Evolutionary conservation across 768 basidiomycete genomes (phyloP), one percentile per base, ranked within the genome.

Genomic region (Gloeopeniophorella convolvens): DNA sequence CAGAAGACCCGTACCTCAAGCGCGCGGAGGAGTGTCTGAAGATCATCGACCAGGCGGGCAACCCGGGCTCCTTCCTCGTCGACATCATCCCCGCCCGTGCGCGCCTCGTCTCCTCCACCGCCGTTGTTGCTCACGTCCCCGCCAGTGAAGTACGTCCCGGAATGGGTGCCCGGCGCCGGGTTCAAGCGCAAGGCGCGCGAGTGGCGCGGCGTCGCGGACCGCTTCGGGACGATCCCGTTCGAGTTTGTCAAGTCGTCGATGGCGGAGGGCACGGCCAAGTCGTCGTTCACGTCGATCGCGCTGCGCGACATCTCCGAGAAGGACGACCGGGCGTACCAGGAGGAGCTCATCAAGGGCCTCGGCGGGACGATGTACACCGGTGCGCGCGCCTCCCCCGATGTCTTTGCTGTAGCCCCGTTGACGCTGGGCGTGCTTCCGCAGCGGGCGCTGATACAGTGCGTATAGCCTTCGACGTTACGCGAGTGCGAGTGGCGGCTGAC

Each of bases 1-100:
- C 45, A 15, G 44, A 52, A 20, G 57, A 58, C 30, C 55, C 49
- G 12, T 58, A 56, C 40, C 45, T 58, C 32, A 49, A 56, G 33
- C 55, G 55, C 5, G 57, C 57, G 1, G 57, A 58, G 27, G 55
- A 58, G 44, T 43, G 50, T 20, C 27, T 51, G n/a, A 13, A 34
- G 11, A 58, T 59, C 46, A 37, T 52, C 18, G 47, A 52, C 34
- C 20, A 42, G 48, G 41, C 54, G 18, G 46, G 48, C 16, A 50
- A 54, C 39, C 63, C 64, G 10, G 65, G 63, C 3, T 41, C 53
- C 0, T 65, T 58, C 47, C 53, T 59, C 4, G 60, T 65, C 24
- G 64, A 65, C 27, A 40, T 55, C 21, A 15, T 66, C n/a, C 63
- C 63, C 9, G 42, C 63, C 20, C 40, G 60, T 60, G 35, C 13